Evolutionary conservation across 2,329 filamentous ascomycete species (phyloP).

Genomic region (Cordyceps cicadae): DNA sequence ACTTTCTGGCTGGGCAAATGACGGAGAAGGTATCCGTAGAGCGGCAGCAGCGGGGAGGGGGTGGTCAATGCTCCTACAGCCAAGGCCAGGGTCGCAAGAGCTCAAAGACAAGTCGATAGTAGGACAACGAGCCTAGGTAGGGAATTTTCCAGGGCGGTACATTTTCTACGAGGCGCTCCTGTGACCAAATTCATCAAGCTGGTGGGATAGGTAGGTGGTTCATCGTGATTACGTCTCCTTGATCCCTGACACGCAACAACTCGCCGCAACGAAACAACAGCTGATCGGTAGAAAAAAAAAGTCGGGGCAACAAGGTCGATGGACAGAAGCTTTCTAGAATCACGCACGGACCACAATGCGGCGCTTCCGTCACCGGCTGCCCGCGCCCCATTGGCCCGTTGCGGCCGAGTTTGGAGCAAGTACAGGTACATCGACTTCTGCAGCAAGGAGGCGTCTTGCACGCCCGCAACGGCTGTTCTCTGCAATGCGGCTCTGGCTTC

Average conservation of each 20-base stretch:
- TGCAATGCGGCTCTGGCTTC: too few species aligned
- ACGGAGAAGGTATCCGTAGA: conserved; percentile 8
- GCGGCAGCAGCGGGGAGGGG: conserved; percentile 9
- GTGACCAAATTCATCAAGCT: not conserved
- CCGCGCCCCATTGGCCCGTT: conserved; percentile 7
- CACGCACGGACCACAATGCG: conserved; percentile 17
- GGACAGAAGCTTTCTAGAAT: conserved; percentile 22
- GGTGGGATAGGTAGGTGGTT: not conserved
- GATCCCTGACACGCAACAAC: not conserved
- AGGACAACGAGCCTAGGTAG: too few species aligned
- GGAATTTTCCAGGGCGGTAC: not conserved
- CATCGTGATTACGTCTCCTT: not conserved
- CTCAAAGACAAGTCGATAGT: not conserved
- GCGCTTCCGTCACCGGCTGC: conserved; percentile 10
- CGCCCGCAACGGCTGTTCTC: too few species aligned
- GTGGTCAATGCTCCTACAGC: conserved; percentile 8
- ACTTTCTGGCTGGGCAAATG: not conserved
- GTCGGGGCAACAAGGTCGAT: conserved; percentile 9
- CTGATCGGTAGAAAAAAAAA: conserved; percentile 6
- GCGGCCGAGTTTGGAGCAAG: conserved; percentile 2
- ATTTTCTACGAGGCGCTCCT: too few species aligned
- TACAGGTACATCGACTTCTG: not conserved
- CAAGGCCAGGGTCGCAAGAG: not conserved
- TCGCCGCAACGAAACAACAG: not conserved
- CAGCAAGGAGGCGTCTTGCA: not conserved